Percentiles rank a stretch among this genome's conserved stretches.
phyloP scores from a whole-genome alignment of 2,329 filamentous ascomycete species.

The Fusarium mangiferae region DNA sequence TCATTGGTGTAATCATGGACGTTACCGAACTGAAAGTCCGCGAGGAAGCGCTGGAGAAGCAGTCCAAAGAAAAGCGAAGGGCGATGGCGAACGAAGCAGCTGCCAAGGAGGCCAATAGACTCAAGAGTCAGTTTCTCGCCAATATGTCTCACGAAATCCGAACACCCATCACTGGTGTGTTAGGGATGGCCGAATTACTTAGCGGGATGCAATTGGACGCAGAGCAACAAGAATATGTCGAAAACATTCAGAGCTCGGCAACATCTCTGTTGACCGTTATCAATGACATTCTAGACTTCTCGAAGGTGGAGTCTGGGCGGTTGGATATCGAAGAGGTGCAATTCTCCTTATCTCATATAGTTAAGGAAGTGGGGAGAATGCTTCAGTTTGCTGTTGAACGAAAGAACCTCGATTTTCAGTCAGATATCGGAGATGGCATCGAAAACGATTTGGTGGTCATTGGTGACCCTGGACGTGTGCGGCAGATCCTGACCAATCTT shows the following conservation, averaged over 20 bases:
- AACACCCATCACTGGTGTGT: slow-evolving; percentile 82
- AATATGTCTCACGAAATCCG: slow-evolving; percentile 87
- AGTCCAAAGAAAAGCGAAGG: slow-evolving; percentile 75
- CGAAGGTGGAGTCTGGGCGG: slow-evolving; percentile 82
- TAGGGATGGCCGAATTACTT: slow-evolving; percentile 82
- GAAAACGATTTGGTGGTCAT: slow-evolving; percentile 79
- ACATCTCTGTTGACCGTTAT: slow-evolving; percentile 88
- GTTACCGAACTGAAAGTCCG: slow-evolving; percentile 73
- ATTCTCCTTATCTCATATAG: slow-evolving; percentile 77
- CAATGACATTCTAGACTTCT: slow-evolving; percentile 91
- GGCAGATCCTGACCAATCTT: slow-evolving; percentile 85
- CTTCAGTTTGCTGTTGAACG: slow-evolving; percentile 84
- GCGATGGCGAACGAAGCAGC: slow-evolving; percentile 80
- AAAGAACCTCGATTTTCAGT: slow-evolving; percentile 79
- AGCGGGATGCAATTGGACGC: slow-evolving; percentile 73
- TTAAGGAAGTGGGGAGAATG: slow-evolving; percentile 87
- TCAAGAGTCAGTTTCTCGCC: slow-evolving; percentile 83
- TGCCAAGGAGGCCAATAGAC: slow-evolving; percentile 80
- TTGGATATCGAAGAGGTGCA: slow-evolving; percentile 84
- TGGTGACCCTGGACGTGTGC: slow-evolving; percentile 84
- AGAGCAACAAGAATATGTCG: slow-evolving; percentile 79
- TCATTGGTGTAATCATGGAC: slow-evolving; percentile 83
- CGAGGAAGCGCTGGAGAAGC: slow-evolving; percentile 63
- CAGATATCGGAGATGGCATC: slow-evolving; percentile 70
- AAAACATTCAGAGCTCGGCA: slow-evolving; percentile 82